Evolutionary conservation across 2,329 filamentous ascomycete species (phyloP).

Genomic region (Neofusicoccum ribis): DNA sequence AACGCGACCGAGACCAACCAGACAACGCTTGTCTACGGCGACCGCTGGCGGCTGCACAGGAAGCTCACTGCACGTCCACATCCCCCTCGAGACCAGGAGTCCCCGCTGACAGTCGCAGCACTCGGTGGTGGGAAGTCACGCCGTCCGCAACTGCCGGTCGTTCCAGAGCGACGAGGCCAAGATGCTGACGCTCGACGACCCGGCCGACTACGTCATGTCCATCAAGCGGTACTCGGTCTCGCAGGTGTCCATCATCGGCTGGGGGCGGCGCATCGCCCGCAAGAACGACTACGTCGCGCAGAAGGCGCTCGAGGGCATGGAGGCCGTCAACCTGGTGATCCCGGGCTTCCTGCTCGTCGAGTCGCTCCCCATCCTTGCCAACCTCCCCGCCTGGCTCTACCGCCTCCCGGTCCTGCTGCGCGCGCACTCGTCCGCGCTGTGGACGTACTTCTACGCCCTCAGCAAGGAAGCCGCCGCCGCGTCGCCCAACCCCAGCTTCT

Average conservation of each 20-base stretch:
- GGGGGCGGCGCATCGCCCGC: conserved; percentile 23
- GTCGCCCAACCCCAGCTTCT: conserved; percentile 14
- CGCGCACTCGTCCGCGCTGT: not conserved
- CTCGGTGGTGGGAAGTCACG: conserved; percentile 23
- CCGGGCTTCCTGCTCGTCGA: conserved; percentile 25
- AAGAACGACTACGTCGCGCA: conserved; percentile 23
- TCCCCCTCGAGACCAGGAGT: not conserved
- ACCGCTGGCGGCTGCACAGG: conserved; percentile 24
- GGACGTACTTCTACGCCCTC: conserved; percentile 22
- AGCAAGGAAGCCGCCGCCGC: conserved; percentile 15
- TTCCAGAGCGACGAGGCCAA: conserved; percentile 24
- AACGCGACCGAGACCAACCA: conserved; percentile 16
- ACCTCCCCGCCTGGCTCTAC: conserved; percentile 21
- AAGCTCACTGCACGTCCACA: conserved; percentile 19
- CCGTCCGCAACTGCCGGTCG: conserved; percentile 21
- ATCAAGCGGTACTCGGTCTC: conserved; percentile 25
- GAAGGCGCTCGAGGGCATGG: conserved; percentile 22
- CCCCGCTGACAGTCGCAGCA: conserved; percentile 3
- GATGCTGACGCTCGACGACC: conserved; percentile 22
- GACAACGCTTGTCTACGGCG: conserved; percentile 23
- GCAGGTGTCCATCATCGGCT: conserved; percentile 23
- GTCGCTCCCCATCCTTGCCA: conserved; percentile 17
- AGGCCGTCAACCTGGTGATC: conserved; percentile 23
- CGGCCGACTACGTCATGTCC: conserved; percentile 20
- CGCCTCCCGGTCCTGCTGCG: conserved; percentile 8